These are phyloP conservation scores for Withania somnifera DNA, from an alignment of 305 asterid species.

Conservation along the genomic window DNA sequence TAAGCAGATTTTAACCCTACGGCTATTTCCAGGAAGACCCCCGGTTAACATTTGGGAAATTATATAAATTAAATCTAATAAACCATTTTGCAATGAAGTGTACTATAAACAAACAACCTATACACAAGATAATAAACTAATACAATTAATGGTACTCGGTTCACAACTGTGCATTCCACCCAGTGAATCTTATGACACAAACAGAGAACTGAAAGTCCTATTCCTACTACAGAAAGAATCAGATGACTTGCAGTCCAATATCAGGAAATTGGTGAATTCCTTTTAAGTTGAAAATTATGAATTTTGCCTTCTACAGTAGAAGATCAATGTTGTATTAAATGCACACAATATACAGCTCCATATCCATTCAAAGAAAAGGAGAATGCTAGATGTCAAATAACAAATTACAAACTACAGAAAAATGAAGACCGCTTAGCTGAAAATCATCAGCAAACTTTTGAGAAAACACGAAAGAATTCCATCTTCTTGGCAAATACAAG, in stretches of 20 bases:
- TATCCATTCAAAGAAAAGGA: background rate
- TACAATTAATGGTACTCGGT: background rate
- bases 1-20: no score
- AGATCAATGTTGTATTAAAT: background rate
- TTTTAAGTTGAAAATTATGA: background rate
- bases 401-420: background rate
- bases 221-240: background rate
- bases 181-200: background rate
- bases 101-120: background rate
- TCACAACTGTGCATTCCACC: background rate
- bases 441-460: background rate
- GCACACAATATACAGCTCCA: background rate
- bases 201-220: background rate
- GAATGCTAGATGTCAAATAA: background rate
- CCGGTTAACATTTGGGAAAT: background rate
- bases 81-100: background rate
- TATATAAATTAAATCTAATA: background rate
- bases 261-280: background rate
- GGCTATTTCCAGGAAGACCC: no score
- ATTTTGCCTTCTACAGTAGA: background rate
- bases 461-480: background rate
- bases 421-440: background rate
- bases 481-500: background rate
- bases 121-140: background rate
- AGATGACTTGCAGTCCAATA: background rate